These are phyloP conservation scores for Lachnellula suecica DNA, from an alignment of 2,329 filamentous ascomycete species.

Conservation along the genomic window DNA sequence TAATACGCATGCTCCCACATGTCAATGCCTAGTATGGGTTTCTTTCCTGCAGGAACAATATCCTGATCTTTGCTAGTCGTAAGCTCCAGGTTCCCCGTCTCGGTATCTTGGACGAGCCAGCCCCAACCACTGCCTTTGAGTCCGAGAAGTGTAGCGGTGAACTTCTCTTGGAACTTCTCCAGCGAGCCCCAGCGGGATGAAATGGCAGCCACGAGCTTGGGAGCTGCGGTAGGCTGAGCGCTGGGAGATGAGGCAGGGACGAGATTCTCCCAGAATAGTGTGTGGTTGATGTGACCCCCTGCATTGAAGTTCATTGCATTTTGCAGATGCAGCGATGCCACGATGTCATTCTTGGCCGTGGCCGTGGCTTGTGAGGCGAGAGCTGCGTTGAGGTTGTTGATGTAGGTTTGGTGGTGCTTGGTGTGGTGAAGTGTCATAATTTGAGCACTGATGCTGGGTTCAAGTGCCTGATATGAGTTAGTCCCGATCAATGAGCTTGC, in stretches of 20 bases:
- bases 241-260: slow-evolving; percentile 58
- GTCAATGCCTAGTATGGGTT: slow-evolving; percentile 76
- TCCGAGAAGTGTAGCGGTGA: slow-evolving; percentile 63
- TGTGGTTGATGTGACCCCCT: slow-evolving; percentile 91
- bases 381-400: slow-evolving; percentile 71
- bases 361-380: slow-evolving; percentile 59
- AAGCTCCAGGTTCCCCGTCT: slow-evolving; percentile 62
- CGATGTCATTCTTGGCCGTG: slow-evolving; percentile 55
- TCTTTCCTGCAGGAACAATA: slow-evolving; percentile 62
- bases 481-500: slow-evolving; percentile 28
- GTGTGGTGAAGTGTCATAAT: slow-evolving; percentile 82
- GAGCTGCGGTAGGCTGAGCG: slow-evolving; percentile 54
- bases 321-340: slow-evolving; percentile 66
- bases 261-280: slow-evolving; percentile 87
- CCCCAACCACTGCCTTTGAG: slow-evolving; percentile 88
- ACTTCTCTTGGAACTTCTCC: slow-evolving; percentile 63
- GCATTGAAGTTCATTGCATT: slow-evolving; percentile 81
- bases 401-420: slow-evolving; percentile 79
- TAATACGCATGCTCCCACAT: slow-evolving; percentile 97
- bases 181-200: slow-evolving; percentile 66
- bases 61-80: slow-evolving; percentile 87
- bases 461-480: slow-evolving; percentile 53
- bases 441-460: slow-evolving; percentile 71
- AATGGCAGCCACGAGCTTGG: slow-evolving; percentile 61
- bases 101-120: slow-evolving; percentile 71